Evolutionary conservation across 2,329 filamentous ascomycete genomes (phyloP).

Genomic region (Penicillium polonicum): DNA sequence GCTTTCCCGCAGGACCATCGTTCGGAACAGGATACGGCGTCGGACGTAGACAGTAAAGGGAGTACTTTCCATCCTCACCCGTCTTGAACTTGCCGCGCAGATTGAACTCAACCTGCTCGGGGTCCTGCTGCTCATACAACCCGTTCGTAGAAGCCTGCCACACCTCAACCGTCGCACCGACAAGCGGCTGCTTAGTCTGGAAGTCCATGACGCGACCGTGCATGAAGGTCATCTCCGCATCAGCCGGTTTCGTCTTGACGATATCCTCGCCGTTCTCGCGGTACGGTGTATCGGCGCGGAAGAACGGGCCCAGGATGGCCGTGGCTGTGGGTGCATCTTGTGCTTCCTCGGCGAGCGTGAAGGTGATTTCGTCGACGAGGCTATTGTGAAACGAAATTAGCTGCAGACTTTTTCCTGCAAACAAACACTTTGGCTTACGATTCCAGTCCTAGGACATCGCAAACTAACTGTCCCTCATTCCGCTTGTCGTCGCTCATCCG

Average conservation of each 20-base stretch:
- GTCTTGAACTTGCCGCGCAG: conserved; percentile 71
- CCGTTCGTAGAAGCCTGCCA: conserved; percentile 79
- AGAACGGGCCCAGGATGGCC: conserved; percentile 83
- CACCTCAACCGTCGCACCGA: conserved; percentile 67
- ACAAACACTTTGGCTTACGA: conserved; percentile 43
- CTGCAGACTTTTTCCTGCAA: not conserved
- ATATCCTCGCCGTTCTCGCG: conserved; percentile 70
- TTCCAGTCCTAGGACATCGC: conserved; percentile 59
- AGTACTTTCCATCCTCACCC: conserved; percentile 63
- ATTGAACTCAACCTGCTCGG: conserved; percentile 68
- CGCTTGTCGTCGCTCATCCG: conserved; percentile 62
- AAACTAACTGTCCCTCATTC: conserved; percentile 63
- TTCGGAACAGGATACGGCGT: conserved; percentile 57
- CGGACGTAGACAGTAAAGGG: conserved; percentile 60
- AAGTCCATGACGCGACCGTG: conserved; percentile 62
- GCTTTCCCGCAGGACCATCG: conserved; percentile 58
- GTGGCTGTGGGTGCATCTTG: conserved; percentile 64
- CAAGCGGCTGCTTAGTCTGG: conserved; percentile 62
- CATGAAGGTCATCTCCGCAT: conserved; percentile 61
- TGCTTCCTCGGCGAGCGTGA: conserved; percentile 57
- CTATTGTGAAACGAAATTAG: conserved; percentile 23
- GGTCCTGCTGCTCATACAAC: conserved; percentile 71
- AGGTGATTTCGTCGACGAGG: conserved; percentile 78
- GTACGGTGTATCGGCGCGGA: conserved; percentile 69
- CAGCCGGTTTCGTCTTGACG: conserved; percentile 49